These are phyloP conservation scores for Capronia epimyces DNA, from an alignment of 2,329 filamentous ascomycete genomes.

Conservation along the genomic window DNA sequence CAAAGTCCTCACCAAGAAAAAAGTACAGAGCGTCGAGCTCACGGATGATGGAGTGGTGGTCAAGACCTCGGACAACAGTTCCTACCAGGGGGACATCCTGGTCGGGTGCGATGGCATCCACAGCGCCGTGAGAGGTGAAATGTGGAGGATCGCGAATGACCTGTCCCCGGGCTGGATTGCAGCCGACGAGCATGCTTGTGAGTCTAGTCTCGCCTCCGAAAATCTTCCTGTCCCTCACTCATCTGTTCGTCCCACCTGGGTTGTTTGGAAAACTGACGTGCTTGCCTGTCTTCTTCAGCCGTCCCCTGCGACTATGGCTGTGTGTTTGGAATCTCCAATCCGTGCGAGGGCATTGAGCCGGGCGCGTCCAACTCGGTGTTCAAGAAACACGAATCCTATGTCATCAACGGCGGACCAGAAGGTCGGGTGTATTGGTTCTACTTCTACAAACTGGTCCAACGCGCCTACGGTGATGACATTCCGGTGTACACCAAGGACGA, in stretches of 20 bases:
- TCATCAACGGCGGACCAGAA: conserved; percentile 11
- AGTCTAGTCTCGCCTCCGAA: too few relatives aligned
- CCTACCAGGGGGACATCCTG: conserved; percentile 36
- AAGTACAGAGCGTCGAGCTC: background rate
- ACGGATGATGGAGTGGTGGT: conserved; percentile 30
- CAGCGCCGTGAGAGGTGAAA: conserved; percentile 35
- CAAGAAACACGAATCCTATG: conserved; percentile 23
- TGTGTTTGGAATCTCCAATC: conserved; percentile 27
- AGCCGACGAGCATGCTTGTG: background rate
- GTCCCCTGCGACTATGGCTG: conserved; percentile 25
- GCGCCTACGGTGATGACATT: conserved; percentile 26
- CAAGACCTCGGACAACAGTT: conserved; percentile 33
- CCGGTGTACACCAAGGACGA: conserved; percentile 35
- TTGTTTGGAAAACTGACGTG: background rate
- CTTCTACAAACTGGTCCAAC: conserved; percentile 29
- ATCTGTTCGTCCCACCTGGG: background rate
- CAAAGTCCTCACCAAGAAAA: conserved; percentile 3
- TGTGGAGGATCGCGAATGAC: conserved; percentile 29
- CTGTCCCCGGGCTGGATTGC: background rate
- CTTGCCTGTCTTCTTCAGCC: conserved; percentile 15
- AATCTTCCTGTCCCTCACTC: too few relatives aligned
- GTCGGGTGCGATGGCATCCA: conserved; percentile 43
- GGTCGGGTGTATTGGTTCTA: conserved; percentile 31
- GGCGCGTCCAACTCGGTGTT: conserved; percentile 11
- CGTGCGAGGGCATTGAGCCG: conserved; percentile 8